phyloP scores from a whole-genome alignment of 2,329 filamentous ascomycete genomes.

The Hortaea werneckii region DNA sequence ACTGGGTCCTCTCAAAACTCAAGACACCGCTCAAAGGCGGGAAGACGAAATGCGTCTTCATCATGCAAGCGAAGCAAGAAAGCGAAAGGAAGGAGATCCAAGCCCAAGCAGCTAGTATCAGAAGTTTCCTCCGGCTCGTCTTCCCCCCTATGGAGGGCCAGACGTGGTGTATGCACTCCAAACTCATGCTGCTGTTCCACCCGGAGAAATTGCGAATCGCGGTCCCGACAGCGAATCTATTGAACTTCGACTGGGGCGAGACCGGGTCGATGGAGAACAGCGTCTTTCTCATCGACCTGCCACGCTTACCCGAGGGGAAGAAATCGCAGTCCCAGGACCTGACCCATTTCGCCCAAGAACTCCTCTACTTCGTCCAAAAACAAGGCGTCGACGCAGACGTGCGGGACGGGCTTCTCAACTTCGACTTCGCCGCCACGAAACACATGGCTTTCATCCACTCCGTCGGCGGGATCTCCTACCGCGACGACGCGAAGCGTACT shows the following conservation, averaged over 20 bases:
- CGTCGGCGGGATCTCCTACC: constrained; percentile 39
- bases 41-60: constrained; percentile 41
- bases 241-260: constrained; percentile 83
- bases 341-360: constrained; percentile 56
- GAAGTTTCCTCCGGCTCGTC: constrained; percentile 49
- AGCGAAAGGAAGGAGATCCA: constrained; percentile 26
- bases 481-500: constrained; percentile 37
- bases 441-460: constrained; percentile 74
- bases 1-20: constrained; percentile 56
- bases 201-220: constrained; percentile 63
- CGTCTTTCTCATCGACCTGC: constrained; percentile 87
- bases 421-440: constrained; percentile 68
- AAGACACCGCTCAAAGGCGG: constrained; percentile 52
- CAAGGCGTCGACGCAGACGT: constrained; percentile 56
- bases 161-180: constrained; percentile 79
- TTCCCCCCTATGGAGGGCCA: constrained; percentile 72
- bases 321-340: constrained; percentile 22
- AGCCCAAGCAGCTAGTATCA: constrained; percentile 17
- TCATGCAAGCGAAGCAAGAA: constrained; percentile 48
- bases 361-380: constrained; percentile 59
- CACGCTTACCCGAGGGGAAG: constrained; percentile 37
- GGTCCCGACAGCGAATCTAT: constrained; percentile 78
- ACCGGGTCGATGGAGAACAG: constrained; percentile 76
- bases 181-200: constrained; percentile 83
- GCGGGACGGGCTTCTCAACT: constrained; percentile 58